These are phyloP conservation scores for Tephrocybe sp. DNA, from an alignment of 768 basidiomycete genomes.

Conservation along the genomic window DNA sequence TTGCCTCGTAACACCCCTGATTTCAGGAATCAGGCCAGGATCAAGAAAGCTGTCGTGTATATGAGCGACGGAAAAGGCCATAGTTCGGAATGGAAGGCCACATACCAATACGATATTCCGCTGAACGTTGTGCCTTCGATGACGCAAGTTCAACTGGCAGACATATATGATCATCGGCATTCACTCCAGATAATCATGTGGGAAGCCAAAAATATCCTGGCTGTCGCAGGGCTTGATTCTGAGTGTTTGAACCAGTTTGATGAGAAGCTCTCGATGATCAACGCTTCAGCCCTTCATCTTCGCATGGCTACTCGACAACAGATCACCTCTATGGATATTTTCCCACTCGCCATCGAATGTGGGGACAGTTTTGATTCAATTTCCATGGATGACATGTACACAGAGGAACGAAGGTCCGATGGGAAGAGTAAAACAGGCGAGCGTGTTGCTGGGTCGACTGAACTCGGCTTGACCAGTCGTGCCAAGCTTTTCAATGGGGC, in stretches of 20 bases:
- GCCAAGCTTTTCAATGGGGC: neutral
- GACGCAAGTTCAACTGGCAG: too few relatives aligned
- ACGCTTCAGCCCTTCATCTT: constrained; percentile 10
- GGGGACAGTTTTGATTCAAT: constrained; percentile 6
- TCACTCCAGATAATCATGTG: too few relatives aligned
- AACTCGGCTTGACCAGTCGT: constrained; percentile 17
- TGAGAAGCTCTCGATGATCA: constrained; percentile 10
- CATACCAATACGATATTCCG: too few relatives aligned
- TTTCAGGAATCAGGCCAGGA: constrained; percentile 32
- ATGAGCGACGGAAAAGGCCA: too few relatives aligned
- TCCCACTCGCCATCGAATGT: neutral
- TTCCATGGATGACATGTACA: constrained; percentile 19
- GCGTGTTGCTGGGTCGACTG: constrained; percentile 19
- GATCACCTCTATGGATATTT: constrained; percentile 16
- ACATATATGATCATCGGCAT: too few relatives aligned
- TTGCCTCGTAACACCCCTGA: constrained; percentile 39
- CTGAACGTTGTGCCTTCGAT: too few relatives aligned
- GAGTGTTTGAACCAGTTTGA: neutral
- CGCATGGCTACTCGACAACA: constrained; percentile 13
- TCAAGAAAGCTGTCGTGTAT: constrained; percentile 41
- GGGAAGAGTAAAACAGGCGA: neutral
- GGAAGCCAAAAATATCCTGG: neutral
- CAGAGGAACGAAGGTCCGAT: constrained; percentile 1
- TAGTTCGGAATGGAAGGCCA: too few relatives aligned
- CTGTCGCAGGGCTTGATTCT: neutral